phyloP scores from a whole-genome alignment of 345 rosid species.

The Citrus inodora region DNA sequence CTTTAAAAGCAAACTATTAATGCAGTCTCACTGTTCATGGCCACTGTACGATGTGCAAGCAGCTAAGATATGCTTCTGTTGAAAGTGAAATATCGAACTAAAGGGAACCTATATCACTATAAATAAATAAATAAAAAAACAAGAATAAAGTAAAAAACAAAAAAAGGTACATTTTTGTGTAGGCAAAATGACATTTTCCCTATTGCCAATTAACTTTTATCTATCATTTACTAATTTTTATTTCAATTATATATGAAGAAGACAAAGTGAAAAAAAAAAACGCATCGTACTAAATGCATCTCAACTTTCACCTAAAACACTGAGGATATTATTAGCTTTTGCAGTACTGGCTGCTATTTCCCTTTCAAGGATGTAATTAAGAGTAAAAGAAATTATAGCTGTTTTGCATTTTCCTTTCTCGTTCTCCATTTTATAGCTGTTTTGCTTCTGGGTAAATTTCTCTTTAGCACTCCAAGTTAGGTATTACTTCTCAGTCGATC shows the following conservation, averaged over 20 bases:
- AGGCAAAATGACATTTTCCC: neutral
- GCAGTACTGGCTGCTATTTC: neutral
- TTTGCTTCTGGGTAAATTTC: neutral
- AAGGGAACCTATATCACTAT: neutral
- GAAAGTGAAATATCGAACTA: neutral
- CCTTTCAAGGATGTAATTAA: neutral
- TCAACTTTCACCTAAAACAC: slow-evolving; percentile 5
- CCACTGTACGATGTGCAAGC: neutral
- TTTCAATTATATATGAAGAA: neutral
- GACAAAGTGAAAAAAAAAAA: slow-evolving; percentile 11
- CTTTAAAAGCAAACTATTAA: neutral
- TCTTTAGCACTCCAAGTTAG: neutral
- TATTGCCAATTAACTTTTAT: neutral
- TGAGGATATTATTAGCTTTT: neutral
- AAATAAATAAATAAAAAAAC: neutral
- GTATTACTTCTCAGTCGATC: too few relatives aligned
- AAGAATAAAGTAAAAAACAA: too few relatives aligned
- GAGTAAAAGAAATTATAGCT: neutral
- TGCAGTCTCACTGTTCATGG: neutral
- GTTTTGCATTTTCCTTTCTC: neutral
- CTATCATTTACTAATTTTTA: neutral
- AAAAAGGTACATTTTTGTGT: neutral
- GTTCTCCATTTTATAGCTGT: neutral
- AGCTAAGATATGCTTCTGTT: neutral
- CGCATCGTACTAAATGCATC: neutral